Evolutionary conservation across 2,329 filamentous ascomycete genomes (phyloP), one percentile per base, ranked within the genome.

Genomic region (Phaeosphaeria sp.): DNA sequence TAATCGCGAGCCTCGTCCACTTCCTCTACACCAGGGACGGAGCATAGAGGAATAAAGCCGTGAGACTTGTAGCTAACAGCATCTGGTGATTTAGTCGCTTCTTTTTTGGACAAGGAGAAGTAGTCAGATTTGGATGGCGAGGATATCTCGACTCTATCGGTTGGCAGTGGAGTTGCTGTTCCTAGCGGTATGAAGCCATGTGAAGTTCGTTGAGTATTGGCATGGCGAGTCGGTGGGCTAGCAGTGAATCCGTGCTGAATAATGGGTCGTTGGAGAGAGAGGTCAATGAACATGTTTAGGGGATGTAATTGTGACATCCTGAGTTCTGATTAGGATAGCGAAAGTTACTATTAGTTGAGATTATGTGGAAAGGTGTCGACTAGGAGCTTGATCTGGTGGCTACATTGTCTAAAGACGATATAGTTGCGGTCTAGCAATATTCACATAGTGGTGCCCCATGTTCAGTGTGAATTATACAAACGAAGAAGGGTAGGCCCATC

Each of bases 111-210:
- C 5, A 51, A 13, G 3, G 49, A 51, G 49, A 51, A 51, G 49
- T 43, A 51, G 39, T 51, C 39, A 6, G 25, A 22, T 15, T 1
- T 21, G 3, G 4, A 11, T 15, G 17, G 2, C 17, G 17, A 13
- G 5, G 48, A 15, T 2, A 3, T 23, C 2, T 25, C 27, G 2
- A n/a, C 49, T 10, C 17, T 22, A 21, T 10, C 2, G 17, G 20
- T 30, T 11, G 49, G 22, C 23, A 30, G 13, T 1, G 36, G 36
- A 20, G 17, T 44, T 10, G 49, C 3, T 27, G 49, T 43, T n/a
- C 36, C 21, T 15, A 51, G 49, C 2, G 49, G 49, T 23, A 51
- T 43, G 39, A 51, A 51, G 39, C 49, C 49, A 51, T 51, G 39
- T 13, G 36, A 23, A 15, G 36, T 25, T 1, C 6, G 20, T n/a